phyloP scores from a whole-genome alignment of 1,284 basidiomycete genomes.

The Malassezia yamatoensis region DNA sequence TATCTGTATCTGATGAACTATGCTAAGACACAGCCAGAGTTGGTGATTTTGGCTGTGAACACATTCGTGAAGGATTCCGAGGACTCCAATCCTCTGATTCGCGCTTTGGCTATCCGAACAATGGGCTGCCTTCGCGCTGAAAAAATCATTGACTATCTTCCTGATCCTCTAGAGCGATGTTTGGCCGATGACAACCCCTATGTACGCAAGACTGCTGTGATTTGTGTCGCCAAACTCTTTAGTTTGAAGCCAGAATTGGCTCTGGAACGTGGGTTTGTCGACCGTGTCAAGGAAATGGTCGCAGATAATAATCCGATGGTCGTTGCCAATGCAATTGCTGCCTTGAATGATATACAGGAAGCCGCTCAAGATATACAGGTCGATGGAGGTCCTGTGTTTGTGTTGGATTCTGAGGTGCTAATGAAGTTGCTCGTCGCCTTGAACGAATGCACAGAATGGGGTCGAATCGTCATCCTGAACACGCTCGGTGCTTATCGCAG shows the following conservation, averaged over 20 bases:
- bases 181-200: conserved; percentile 91
- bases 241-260: conserved; percentile 91
- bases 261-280: conserved; percentile 86
- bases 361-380: conserved; percentile 32
- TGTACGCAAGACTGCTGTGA: conserved; percentile 56
- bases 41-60: conserved; percentile 94
- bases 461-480: conserved; percentile 80
- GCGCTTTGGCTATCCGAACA: conserved; percentile 89
- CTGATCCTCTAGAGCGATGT: conserved; percentile 81
- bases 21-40: conserved; percentile 92
- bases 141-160: conserved; percentile 97
- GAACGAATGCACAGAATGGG: conserved; percentile 99
- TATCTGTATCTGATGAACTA: conserved; percentile 99
- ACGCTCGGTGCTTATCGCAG: conserved; percentile 74
- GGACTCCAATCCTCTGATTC: conserved; percentile 88
- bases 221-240: conserved; percentile 78
- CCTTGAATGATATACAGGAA: conserved; percentile 84
- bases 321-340: conserved; percentile 86
- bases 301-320: conserved; percentile 97
- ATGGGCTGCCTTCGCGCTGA: conserved; percentile 95
- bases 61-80: conserved; percentile 93
- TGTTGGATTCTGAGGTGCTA: conserved; percentile 69
- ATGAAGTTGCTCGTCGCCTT: conserved; percentile 86
- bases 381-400: conserved; percentile 58
- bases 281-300: conserved; percentile 72